Conservation (phyloP, 2,329 filamentous ascomycete genomes). For the Byssochlamys sp. region DNA sequence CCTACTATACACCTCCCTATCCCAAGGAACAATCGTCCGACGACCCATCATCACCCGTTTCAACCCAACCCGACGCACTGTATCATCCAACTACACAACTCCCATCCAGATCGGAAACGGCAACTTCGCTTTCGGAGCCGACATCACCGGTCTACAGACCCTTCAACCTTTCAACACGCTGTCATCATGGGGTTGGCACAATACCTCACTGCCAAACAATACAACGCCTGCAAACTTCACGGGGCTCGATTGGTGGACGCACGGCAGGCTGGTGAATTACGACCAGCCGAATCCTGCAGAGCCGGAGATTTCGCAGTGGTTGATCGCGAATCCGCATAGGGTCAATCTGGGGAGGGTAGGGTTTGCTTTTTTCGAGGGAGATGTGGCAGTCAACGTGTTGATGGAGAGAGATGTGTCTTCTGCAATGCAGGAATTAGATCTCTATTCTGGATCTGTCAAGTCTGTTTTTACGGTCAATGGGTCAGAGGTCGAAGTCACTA, state of each 20-base stretch:
- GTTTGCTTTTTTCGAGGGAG: conserved; percentile 28
- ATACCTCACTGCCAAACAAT: conserved; percentile 33
- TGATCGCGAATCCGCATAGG: conserved; percentile 46
- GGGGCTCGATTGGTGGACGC: conserved; percentile 37
- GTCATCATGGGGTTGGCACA: conserved; percentile 40
- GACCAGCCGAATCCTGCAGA: conserved; percentile 33
- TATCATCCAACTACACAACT: conserved; percentile 36
- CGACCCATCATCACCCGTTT: conserved; percentile 20
- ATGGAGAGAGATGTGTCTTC: conserved; percentile 32
- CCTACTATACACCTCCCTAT: background rate
- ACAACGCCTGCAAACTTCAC: conserved; percentile 29
- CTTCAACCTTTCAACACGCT: conserved; percentile 35
- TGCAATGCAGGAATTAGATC: conserved; percentile 38
- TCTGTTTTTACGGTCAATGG: conserved; percentile 39
- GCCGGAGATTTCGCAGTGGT: conserved; percentile 41
- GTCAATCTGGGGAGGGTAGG: conserved; percentile 43
- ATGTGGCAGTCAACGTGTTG: conserved; percentile 23
- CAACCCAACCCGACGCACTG: conserved; percentile 41
- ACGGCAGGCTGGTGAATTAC: conserved; percentile 36
- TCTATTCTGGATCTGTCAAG: conserved; percentile 39
- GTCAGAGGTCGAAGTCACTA: conserved; percentile 33
- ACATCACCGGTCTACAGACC: conserved; percentile 40
- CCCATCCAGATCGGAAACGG: conserved; percentile 44
- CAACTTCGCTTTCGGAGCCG: conserved; percentile 39
- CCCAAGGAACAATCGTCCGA: background rate